A percentile compares a stretch with the other conserved stretches of the same genome.
Evolutionary conservation across 768 basidiomycete genomes (phyloP).

Genomic region (Lyophyllum shimeji): DNA sequence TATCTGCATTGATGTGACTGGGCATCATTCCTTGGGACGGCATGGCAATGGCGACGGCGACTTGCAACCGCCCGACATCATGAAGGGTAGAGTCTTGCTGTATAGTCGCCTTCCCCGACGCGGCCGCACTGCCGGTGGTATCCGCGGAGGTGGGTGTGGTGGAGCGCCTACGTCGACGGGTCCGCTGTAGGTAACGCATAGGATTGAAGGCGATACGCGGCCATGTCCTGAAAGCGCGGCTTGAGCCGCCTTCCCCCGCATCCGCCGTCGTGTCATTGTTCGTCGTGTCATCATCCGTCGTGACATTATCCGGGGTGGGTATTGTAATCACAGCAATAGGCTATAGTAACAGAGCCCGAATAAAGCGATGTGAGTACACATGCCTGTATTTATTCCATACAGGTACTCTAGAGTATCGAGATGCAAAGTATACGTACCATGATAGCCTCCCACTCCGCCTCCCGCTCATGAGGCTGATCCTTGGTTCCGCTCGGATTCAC

Average conservation of each 20-base stretch:
- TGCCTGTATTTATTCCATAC: not conserved
- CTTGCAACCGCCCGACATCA: conserved; percentile 9
- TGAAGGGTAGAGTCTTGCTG: not conserved
- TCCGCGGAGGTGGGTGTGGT: not conserved
- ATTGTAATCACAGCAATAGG: conserved; percentile 16
- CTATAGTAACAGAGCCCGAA: conserved; percentile 2
- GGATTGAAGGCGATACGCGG: not conserved
- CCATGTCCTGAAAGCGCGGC: not conserved
- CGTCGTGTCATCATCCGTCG: not conserved
- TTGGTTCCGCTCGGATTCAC: conserved; percentile 6
- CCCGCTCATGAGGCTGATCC: conserved; percentile 1
- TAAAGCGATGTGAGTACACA: not conserved
- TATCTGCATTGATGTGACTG: not conserved
- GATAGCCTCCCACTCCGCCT: conserved; percentile 36
- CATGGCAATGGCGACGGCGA: conserved; percentile 18
- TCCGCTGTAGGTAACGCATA: conserved; percentile 4
- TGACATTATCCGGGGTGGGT: not conserved
- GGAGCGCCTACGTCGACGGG: conserved; percentile 1
- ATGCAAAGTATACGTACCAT: conserved; percentile 32
- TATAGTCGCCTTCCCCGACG: not conserved
- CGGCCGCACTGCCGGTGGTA: not conserved
- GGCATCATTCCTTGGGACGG: conserved; percentile 9
- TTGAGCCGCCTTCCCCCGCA: not conserved
- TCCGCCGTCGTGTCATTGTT: not conserved
- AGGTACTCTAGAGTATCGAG: not conserved